Conservation (phyloP, 352 stramenopile genomes). For the Phytophthora agathidicida region DNA sequence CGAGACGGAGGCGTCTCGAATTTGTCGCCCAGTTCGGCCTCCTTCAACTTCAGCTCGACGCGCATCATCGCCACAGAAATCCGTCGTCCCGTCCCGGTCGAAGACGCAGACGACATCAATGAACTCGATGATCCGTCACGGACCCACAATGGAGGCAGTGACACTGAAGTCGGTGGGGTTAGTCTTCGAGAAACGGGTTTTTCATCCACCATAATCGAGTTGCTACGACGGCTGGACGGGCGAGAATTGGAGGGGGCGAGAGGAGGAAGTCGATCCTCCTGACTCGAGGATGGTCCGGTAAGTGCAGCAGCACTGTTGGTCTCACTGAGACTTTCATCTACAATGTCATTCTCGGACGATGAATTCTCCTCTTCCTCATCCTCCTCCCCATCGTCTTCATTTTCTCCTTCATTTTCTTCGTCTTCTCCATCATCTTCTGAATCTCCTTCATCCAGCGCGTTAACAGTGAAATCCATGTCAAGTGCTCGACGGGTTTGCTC, state of each 20-base stretch:
- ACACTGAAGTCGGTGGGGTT: constrained; percentile 18
- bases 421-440: constrained; percentile 26
- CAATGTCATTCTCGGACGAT: not conserved
- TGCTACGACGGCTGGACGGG: constrained; percentile 20
- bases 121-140: constrained; percentile 26
- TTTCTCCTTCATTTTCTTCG: constrained; percentile 6
- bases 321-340: not conserved
- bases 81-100: constrained; percentile 17
- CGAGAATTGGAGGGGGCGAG: constrained; percentile 11
- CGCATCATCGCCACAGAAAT: constrained; percentile 43
- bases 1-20: constrained; percentile 34
- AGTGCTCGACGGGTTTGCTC: constrained; percentile 29
- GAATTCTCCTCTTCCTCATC: constrained; percentile 3
- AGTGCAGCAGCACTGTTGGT: not conserved
- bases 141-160: constrained; percentile 24
- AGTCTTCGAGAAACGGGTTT: not conserved
- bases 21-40: constrained; percentile 56
- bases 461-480: constrained; percentile 1
- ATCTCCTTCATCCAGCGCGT: constrained; percentile 12
- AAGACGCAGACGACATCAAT: constrained; percentile 12
- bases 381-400: constrained; percentile 1
- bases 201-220: not conserved
- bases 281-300: not conserved
- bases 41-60: constrained; percentile 65
- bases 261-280: constrained; percentile 22